Evolutionary conservation across 2,329 filamentous ascomycete species (phyloP).

Genomic region (Fusarium sp.): DNA sequence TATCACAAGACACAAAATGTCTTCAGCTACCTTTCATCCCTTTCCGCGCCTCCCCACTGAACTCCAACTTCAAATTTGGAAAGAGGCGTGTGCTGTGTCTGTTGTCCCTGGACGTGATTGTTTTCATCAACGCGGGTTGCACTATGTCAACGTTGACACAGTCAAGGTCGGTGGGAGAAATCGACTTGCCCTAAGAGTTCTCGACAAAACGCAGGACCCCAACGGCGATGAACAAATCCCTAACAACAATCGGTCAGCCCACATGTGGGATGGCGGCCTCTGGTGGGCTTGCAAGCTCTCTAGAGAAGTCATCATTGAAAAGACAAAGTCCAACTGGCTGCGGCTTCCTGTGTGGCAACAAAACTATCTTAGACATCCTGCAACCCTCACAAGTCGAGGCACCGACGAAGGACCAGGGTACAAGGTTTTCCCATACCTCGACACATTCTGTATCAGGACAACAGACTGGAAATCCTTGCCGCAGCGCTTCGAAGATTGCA

Average conservation of each 20-base stretch:
- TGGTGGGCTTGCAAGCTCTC: neutral
- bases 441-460: fast-evolving
- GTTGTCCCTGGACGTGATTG: no score
- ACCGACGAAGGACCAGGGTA: fast-evolving
- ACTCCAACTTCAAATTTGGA: neutral
- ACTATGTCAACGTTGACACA: neutral
- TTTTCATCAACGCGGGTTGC: fast-evolving
- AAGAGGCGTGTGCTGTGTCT: no score
- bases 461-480: neutral
- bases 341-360: no score
- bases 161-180: neutral
- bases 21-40: neutral
- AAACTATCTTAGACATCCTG: no score
- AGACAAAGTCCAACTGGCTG: neutral
- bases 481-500: neutral
- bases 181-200: neutral
- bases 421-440: fast-evolving
- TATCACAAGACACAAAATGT: neutral
- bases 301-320: neutral
- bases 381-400: neutral
- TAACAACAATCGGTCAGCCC: neutral
- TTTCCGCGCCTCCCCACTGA: neutral
- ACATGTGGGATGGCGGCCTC: neutral
- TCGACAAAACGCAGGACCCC: neutral
- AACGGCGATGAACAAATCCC: fast-evolving